phyloP scores from a whole-genome alignment of 345 rosid species.

The Euphorbia peplus region DNA sequence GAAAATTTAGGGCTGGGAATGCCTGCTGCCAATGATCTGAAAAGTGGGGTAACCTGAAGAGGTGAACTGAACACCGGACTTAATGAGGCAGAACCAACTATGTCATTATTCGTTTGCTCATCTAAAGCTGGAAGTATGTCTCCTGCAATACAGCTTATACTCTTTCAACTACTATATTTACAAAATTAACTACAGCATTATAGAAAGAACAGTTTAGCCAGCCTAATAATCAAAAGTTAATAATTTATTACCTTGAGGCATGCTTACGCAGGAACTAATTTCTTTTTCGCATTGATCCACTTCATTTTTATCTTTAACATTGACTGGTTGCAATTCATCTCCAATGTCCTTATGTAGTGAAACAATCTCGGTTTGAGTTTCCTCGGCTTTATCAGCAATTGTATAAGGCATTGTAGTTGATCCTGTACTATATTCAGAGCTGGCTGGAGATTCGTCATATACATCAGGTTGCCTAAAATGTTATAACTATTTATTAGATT shows the following conservation, averaged over 20 bases:
- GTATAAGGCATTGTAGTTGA: constrained; percentile 49
- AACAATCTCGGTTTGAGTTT: constrained; percentile 39
- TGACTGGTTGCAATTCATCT: constrained; percentile 21
- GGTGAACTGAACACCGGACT: constrained; percentile 72
- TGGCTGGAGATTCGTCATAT: constrained; percentile 74
- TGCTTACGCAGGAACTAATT: constrained; percentile 33
- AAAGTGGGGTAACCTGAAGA: constrained; percentile 78
- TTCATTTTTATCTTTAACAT: constrained; percentile 25
- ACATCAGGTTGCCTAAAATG: constrained; percentile 69
- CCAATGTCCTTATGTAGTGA: constrained; percentile 38
- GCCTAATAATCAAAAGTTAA: not conserved
- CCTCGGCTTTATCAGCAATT: constrained; percentile 43
- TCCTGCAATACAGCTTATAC: constrained; percentile 27
- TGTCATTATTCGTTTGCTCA: constrained; percentile 34
- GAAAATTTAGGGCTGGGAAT: constrained; percentile 97
- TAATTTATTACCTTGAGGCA: constrained; percentile 45
- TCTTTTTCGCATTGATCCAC: constrained; percentile 37
- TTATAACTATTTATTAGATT: constrained; percentile 21
- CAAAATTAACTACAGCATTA: not conserved
- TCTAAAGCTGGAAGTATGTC: constrained; percentile 40
- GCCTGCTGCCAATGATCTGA: constrained; percentile 96
- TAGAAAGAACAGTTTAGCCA: constrained; percentile 6
- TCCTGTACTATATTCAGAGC: constrained; percentile 88
- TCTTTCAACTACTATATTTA: constrained; percentile 14
- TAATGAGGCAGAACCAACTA: constrained; percentile 45